Conservation (phyloP, 179 eudicot species). For the Vitellaria paradoxa region DNA sequence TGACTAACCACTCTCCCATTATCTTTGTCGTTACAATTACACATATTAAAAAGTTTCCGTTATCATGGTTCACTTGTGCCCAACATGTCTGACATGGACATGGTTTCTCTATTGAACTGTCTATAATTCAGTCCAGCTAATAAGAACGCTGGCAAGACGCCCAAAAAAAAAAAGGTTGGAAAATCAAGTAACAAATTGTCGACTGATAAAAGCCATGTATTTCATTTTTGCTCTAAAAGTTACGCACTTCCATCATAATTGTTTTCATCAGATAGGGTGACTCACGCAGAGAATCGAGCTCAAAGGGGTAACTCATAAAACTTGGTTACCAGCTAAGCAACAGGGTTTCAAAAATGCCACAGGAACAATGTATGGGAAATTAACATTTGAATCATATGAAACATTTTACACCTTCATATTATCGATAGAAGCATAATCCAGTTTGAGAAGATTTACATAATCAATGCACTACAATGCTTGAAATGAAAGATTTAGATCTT, state of each 20-base stretch:
- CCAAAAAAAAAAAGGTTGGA: background rate
- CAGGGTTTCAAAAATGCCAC: background rate
- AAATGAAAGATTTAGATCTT: slow-evolving; percentile 29
- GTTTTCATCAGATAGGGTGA: background rate
- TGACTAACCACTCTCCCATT: background rate
- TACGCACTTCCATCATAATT: background rate
- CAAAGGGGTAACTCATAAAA: background rate
- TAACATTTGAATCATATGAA: background rate
- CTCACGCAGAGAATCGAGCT: background rate
- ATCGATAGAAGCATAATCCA: background rate
- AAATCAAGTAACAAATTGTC: background rate
- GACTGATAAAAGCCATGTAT: background rate
- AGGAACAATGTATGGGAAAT: background rate
- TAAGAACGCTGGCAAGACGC: background rate
- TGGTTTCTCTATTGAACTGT: background rate
- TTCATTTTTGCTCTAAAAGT: background rate
- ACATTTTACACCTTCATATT: background rate
- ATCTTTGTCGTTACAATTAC: background rate
- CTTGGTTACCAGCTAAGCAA: background rate
- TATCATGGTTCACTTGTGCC: background rate
- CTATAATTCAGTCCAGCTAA: background rate
- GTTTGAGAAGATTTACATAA: background rate
- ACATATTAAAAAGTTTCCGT: background rate
- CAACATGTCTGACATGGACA: background rate
- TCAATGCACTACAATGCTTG: background rate